These are phyloP conservation scores for Chernovozyma aurita DNA, from an alignment of 1,139 yeast species.

Conservation along the genomic window DNA sequence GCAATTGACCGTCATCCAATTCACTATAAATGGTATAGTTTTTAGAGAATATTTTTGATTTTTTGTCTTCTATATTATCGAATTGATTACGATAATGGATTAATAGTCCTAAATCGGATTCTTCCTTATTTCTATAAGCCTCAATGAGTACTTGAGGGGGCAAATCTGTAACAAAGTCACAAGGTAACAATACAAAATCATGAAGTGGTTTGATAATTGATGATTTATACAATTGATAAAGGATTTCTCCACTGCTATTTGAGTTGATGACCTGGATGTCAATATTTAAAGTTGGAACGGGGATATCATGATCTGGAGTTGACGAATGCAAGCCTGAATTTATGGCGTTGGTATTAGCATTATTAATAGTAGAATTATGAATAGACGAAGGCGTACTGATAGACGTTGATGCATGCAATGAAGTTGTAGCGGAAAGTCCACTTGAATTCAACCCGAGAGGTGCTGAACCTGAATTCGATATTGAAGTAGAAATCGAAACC, in stretches of 20 bases:
- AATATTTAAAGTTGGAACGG: background rate
- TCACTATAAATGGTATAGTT: constrained; percentile 49
- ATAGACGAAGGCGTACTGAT: no score
- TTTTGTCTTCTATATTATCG: constrained; percentile 72
- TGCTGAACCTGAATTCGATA: background rate
- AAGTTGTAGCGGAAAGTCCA: background rate
- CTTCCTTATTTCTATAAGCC: constrained; percentile 67
- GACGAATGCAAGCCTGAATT: no score
- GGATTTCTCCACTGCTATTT: constrained; percentile 55
- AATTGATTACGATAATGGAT: constrained; percentile 67
- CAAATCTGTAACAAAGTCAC: constrained; percentile 87
- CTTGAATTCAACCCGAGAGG: background rate
- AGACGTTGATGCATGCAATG: background rate
- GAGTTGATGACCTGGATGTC: background rate
- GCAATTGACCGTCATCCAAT: constrained; percentile 47
- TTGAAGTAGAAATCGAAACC: background rate
- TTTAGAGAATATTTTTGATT: constrained; percentile 48
- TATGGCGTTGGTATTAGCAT: background rate
- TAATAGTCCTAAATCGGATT: constrained; percentile 63
- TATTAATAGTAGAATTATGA: background rate
- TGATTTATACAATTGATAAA: constrained; percentile 45
- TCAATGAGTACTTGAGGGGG: constrained; percentile 89
- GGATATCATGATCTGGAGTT: background rate
- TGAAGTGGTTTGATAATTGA: constrained; percentile 29
- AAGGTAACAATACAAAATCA: constrained; percentile 72